A percentile compares a stretch with the other conserved stretches of the same genome.
These are phyloP conservation scores for Alternaria novae-zelandiae DNA, from an alignment of 2,329 filamentous ascomycete species.

Conservation along the genomic window DNA sequence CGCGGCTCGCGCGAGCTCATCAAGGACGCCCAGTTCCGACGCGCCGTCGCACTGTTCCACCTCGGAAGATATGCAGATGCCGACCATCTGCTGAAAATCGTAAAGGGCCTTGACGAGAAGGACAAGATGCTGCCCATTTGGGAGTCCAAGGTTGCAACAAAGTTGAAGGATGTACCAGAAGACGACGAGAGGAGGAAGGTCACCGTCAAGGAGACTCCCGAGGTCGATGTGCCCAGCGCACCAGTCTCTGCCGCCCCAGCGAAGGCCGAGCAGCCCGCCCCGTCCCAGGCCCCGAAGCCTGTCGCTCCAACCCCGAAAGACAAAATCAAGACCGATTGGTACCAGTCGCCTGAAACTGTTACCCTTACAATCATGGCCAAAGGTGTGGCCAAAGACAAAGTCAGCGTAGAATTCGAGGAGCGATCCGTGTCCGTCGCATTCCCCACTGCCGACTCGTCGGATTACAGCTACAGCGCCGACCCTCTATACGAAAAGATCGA, in stretches of 20 bases:
- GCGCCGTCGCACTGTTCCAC: slow-evolving; percentile 75
- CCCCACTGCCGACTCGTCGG: slow-evolving; percentile 59
- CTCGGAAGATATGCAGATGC: slow-evolving; percentile 77
- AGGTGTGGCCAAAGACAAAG: slow-evolving; percentile 64
- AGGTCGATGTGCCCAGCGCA: slow-evolving; percentile 53
- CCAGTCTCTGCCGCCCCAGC: slow-evolving; percentile 25
- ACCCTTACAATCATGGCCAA: slow-evolving; percentile 71
- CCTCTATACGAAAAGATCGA: slow-evolving; percentile 73
- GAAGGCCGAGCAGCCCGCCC: slow-evolving; percentile 2
- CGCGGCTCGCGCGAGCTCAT: slow-evolving; percentile 79
- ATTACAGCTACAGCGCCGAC: slow-evolving; percentile 68
- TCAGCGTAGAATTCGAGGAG: slow-evolving; percentile 59
- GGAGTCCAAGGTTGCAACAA: slow-evolving; percentile 61
- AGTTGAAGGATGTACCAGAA: slow-evolving; percentile 58
- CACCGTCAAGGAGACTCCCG: slow-evolving; percentile 59
- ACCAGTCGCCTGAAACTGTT: slow-evolving; percentile 66
- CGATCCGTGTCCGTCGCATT: slow-evolving; percentile 64
- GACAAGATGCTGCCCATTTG: slow-evolving; percentile 64
- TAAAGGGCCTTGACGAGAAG: slow-evolving; percentile 60
- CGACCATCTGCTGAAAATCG: slow-evolving; percentile 68
- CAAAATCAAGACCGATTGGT: slow-evolving; percentile 74
- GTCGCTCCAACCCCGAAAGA: slow-evolving; percentile 54
- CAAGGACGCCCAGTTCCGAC: slow-evolving; percentile 79
- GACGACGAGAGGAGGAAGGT: slow-evolving; percentile 54
- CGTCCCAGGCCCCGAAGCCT: slow-evolving; percentile 35